These are phyloP conservation scores for Nitzschia putrida DNA, from an alignment of 108 stramenopile species.

Conservation along the genomic window DNA sequence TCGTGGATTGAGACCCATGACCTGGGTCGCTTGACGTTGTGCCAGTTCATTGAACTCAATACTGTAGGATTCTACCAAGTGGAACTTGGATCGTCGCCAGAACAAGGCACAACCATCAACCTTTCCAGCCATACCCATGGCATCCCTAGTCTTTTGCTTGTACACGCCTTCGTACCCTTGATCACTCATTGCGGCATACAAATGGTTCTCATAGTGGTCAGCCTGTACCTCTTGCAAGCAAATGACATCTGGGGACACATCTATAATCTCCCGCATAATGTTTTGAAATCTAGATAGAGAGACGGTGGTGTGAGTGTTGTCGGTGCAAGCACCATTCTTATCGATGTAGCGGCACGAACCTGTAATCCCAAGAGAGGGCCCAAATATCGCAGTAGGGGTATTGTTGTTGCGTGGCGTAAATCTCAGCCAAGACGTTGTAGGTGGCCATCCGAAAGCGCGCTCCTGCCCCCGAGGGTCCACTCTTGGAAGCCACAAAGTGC, in stretches of 20 bases:
- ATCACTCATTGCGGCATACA: slow-evolving; percentile 87
- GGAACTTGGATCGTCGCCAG: slow-evolving; percentile 92
- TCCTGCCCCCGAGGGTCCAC: slow-evolving; percentile 60
- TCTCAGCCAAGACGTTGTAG: slow-evolving; percentile 98
- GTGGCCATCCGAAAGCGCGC: slow-evolving; percentile 90
- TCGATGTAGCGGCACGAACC: slow-evolving; percentile 23
- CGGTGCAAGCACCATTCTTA: not conserved
- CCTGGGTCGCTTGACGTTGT: slow-evolving; percentile 85
- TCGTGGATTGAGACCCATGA: slow-evolving; percentile 75
- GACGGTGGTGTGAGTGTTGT: not conserved
- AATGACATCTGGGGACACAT: slow-evolving; percentile 92
- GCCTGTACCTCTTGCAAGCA: slow-evolving; percentile 99
- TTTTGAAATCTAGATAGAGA: slow-evolving; percentile 71
- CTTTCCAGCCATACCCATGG: slow-evolving; percentile 93
- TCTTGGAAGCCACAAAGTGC: slow-evolving; percentile 71
- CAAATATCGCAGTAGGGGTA: slow-evolving; percentile 98
- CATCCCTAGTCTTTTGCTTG: slow-evolving; percentile 96
- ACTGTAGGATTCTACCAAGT: slow-evolving; percentile 92
- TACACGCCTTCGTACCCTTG: slow-evolving; percentile 95
- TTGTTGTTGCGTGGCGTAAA: slow-evolving; percentile 96
- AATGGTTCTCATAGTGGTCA: slow-evolving; percentile 92
- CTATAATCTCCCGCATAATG: slow-evolving; percentile 92
- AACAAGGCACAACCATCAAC: slow-evolving; percentile 99
- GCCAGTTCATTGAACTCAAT: slow-evolving; percentile 98
- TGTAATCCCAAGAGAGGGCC: slow-evolving; percentile 95